These are phyloP conservation scores for Solanum acaule DNA, from an alignment of 257 asterid genomes.

Conservation along the genomic window DNA sequence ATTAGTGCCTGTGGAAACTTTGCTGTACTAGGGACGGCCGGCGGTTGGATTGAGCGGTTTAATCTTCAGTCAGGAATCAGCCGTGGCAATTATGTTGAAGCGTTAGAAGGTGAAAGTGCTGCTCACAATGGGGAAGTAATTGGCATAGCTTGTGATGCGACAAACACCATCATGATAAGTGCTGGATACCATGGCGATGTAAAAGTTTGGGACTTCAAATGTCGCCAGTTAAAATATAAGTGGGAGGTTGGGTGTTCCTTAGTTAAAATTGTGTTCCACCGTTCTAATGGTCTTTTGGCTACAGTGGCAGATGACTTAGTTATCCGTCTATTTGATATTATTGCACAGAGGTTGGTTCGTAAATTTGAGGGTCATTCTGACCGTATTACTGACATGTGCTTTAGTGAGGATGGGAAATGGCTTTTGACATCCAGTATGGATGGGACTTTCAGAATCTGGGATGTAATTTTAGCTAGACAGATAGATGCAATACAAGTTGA, in stretches of 20 bases:
- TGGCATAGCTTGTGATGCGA: slow-evolving; percentile 84
- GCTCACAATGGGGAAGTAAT: slow-evolving; percentile 76
- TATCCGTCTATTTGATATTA: slow-evolving; percentile 73
- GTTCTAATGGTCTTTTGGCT: slow-evolving; percentile 80
- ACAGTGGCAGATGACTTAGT: slow-evolving; percentile 76
- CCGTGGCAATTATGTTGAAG: slow-evolving; percentile 73
- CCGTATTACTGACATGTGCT: slow-evolving; percentile 80
- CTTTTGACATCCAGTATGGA: slow-evolving; percentile 91
- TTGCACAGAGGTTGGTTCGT: slow-evolving; percentile 72
- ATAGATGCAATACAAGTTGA: slow-evolving; percentile 80
- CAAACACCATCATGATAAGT: slow-evolving; percentile 67
- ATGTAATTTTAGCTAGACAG: slow-evolving; percentile 72
- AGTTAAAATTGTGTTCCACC: slow-evolving; percentile 67
- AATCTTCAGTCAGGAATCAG: slow-evolving; percentile 90
- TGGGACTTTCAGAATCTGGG: slow-evolving; percentile 88
- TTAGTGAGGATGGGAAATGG: slow-evolving; percentile 97
- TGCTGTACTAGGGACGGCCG: slow-evolving; percentile 77
- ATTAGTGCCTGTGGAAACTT: slow-evolving; percentile 94
- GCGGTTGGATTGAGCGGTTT: slow-evolving; percentile 90
- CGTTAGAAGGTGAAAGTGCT: slow-evolving; percentile 28
- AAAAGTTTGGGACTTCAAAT: slow-evolving; percentile 84
- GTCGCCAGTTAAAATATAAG: slow-evolving; percentile 42
- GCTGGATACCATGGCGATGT: slow-evolving; percentile 82
- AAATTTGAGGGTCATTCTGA: slow-evolving; percentile 86
- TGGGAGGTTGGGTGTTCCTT: slow-evolving; percentile 62